phyloP scores from a whole-genome alignment of 305 asterid species.

The Fraxinus nigra region DNA sequence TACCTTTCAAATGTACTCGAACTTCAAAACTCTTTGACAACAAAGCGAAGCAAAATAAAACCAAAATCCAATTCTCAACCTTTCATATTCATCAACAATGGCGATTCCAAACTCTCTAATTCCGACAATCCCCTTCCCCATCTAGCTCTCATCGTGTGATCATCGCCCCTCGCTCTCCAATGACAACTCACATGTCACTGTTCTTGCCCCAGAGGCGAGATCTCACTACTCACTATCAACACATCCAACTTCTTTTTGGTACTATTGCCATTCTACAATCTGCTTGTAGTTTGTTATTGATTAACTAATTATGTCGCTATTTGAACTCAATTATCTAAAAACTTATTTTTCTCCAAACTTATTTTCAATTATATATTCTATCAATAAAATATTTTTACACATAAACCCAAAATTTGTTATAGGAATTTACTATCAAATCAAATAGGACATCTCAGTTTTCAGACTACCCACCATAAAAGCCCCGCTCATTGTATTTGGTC shows the following conservation, averaged over 20 bases:
- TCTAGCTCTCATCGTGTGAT: constrained; percentile 81
- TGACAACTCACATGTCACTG: constrained; percentile 27
- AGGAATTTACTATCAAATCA: too few species aligned
- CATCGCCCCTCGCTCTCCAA: constrained; percentile 55
- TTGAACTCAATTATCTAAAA: too few species aligned
- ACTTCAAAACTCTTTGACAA: too few species aligned
- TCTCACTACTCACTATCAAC: constrained; percentile 79
- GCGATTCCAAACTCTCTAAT: too few species aligned
- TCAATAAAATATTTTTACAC: too few species aligned
- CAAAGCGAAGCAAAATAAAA: too few species aligned
- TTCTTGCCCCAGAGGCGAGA: constrained; percentile 89
- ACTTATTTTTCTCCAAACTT: too few species aligned
- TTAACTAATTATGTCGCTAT: not conserved
- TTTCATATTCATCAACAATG: constrained; percentile 40
- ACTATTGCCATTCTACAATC: constrained; percentile 1
- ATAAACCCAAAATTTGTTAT: too few species aligned
- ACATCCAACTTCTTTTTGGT: constrained; percentile 75
- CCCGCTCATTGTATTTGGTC: not conserved
- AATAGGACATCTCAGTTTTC: too few species aligned
- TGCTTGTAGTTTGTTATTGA: not conserved
- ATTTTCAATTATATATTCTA: too few species aligned
- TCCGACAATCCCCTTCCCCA: not conserved
- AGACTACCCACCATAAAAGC: not conserved
- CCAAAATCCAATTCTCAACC: too few species aligned
- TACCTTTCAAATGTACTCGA: too few species aligned